A percentile compares a stretch with the other conserved stretches of the same genome.
Conservation (phyloP, 768 basidiomycete species). For the Phylloporus rhodoxanthus region DNA sequence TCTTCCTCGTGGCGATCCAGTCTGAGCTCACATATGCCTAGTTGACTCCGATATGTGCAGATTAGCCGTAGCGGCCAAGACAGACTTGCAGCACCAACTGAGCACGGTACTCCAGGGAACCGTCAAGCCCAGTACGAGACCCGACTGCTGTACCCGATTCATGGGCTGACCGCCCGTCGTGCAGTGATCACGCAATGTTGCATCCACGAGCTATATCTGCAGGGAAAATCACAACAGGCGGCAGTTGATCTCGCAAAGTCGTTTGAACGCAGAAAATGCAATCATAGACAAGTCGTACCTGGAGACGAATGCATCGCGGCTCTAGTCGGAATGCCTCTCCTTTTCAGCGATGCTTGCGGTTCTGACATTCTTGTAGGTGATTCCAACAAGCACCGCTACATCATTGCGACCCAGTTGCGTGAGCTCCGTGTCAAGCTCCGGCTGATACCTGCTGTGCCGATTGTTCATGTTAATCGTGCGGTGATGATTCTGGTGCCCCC, state of each 20-base stretch:
- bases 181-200: slow-evolving; percentile 99
- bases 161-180: slow-evolving; percentile 39
- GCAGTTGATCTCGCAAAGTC: slow-evolving; percentile 86
- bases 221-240: slow-evolving; percentile 65
- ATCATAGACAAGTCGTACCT: slow-evolving; percentile 82
- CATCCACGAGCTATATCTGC: slow-evolving; percentile 87
- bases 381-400: slow-evolving; percentile 88
- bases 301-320: slow-evolving; percentile 78
- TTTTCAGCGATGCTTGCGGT: background rate
- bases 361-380: slow-evolving; percentile 43
- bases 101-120: slow-evolving; percentile 75
- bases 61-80: slow-evolving; percentile 57
- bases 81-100: slow-evolving; percentile 75
- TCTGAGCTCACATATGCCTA: slow-evolving; percentile 28
- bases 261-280: slow-evolving; percentile 92
- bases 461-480: slow-evolving; percentile 86
- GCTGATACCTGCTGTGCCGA: slow-evolving; percentile 74
- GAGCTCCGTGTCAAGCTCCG: slow-evolving; percentile 66
- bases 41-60: slow-evolving; percentile 86
- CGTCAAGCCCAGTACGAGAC: slow-evolving; percentile 80
- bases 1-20: slow-evolving; percentile 2
- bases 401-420: slow-evolving; percentile 78
- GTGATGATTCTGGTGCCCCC: slow-evolving; percentile 93
- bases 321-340: slow-evolving; percentile 59
- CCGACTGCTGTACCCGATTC: slow-evolving; percentile 8